These are phyloP conservation scores for Mrakia frigida DNA, from an alignment of 768 basidiomycete genomes.

Conservation along the genomic window DNA sequence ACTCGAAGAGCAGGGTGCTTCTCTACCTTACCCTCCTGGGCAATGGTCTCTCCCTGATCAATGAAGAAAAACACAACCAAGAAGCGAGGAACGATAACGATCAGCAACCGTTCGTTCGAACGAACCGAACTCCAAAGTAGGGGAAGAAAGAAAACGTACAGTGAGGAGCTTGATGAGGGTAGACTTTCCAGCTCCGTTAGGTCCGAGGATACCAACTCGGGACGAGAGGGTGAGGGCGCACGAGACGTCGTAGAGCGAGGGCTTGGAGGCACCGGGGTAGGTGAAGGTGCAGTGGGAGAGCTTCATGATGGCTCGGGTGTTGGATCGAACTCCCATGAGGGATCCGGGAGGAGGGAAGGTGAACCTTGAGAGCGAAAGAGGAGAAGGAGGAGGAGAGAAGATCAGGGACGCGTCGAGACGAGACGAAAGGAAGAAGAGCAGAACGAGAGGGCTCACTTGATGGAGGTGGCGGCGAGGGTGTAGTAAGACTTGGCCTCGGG, in stretches of 20 bases:
- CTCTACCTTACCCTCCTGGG: slow-evolving; percentile 85
- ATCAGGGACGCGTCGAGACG: not conserved
- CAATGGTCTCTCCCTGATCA: slow-evolving; percentile 74
- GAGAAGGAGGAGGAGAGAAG: not conserved
- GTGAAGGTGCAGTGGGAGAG: slow-evolving; percentile 86
- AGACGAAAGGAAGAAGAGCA: not conserved
- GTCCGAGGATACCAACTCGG: slow-evolving; percentile 85
- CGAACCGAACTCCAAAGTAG: no score
- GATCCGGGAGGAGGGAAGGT: slow-evolving; percentile 92
- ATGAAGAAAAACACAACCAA: not conserved
- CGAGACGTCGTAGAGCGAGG: slow-evolving; percentile 79
- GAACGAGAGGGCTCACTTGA: slow-evolving; percentile 55
- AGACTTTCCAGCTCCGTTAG: slow-evolving; percentile 94
- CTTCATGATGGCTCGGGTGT: slow-evolving; percentile 92
- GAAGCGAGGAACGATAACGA: not conserved
- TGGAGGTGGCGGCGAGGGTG: slow-evolving; percentile 83
- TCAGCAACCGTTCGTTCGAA: not conserved
- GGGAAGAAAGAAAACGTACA: slow-evolving; percentile 20
- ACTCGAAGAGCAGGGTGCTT: slow-evolving; percentile 91
- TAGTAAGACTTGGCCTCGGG: slow-evolving; percentile 96
- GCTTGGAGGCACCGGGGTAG: slow-evolving; percentile 74
- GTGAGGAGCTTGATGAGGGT: slow-evolving; percentile 92
- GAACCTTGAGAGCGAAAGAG: slow-evolving; percentile 51
- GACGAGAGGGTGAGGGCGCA: slow-evolving; percentile 92
- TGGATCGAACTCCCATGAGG: slow-evolving; percentile 93